phyloP scores from a whole-genome alignment of 2,329 filamentous ascomycete species.

The Claviceps spartinae region DNA sequence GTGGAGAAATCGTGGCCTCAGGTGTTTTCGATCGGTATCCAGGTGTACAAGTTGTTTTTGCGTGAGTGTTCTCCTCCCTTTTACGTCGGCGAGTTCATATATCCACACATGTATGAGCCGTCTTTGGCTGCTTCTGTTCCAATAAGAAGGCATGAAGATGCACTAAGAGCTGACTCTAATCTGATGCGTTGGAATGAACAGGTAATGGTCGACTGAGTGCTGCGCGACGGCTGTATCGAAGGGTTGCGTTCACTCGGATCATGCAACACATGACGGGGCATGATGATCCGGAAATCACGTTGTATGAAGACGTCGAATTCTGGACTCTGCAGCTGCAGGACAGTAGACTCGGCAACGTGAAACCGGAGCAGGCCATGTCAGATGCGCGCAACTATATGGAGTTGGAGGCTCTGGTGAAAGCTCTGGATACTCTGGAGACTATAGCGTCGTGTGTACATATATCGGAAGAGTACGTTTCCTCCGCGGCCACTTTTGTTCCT shows the following conservation, averaged over 20 bases:
- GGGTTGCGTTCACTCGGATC: conserved; percentile 36
- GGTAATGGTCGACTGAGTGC: conserved; percentile 38
- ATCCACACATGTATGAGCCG: too few species aligned
- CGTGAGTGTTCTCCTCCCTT: conserved; percentile 43
- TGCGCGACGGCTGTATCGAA: conserved; percentile 37
- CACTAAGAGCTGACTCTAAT: background rate
- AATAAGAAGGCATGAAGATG: background rate
- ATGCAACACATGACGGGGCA: conserved; percentile 27
- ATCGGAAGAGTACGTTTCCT: conserved; percentile 33
- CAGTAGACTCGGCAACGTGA: conserved; percentile 22
- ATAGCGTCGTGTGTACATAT: conserved; percentile 43
- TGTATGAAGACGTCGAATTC: conserved; percentile 27
- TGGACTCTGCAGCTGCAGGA: conserved; percentile 25
- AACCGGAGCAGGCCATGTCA: conserved; percentile 29
- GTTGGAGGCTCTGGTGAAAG: conserved; percentile 52
- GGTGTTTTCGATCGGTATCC: conserved; percentile 53
- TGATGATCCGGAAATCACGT: conserved; percentile 22
- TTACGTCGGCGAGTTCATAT: background rate
- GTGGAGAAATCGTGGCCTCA: conserved; percentile 59
- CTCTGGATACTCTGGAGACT: conserved; percentile 54
- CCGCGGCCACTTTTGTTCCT: background rate
- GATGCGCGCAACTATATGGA: conserved; percentile 53
- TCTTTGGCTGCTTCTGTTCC: background rate
- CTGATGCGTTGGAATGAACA: conserved; percentile 11
- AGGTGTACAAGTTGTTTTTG: conserved; percentile 72